phyloP scores from a whole-genome alignment of 371 early-diverging fungal genomes.

The Zychaea mexicana region DNA sequence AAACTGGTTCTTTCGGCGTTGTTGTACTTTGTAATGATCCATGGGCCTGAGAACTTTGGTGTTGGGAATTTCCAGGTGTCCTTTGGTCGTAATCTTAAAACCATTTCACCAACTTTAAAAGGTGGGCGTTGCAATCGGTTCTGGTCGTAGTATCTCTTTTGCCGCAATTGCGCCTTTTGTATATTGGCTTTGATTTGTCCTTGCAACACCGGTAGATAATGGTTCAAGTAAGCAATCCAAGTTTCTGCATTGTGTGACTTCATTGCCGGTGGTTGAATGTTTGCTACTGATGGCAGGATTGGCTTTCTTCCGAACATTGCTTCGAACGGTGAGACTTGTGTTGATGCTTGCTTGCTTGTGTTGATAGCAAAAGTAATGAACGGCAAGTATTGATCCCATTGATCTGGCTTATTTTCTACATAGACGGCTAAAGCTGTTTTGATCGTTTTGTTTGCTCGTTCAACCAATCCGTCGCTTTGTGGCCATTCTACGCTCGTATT shows the following conservation, averaged over 20 bases:
- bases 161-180: slow-evolving; percentile 16
- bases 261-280: background rate
- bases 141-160: slow-evolving; percentile 9
- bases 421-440: slow-evolving; percentile 15
- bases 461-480: slow-evolving; percentile 21
- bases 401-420: background rate
- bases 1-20: too few species aligned
- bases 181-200: background rate
- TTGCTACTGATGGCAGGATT: background rate
- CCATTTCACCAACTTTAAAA: too few species aligned
- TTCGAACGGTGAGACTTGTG: slow-evolving; percentile 17
- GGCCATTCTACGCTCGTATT: slow-evolving; percentile 19
- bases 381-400: slow-evolving; percentile 15
- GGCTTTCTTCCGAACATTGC: slow-evolving; percentile 13
- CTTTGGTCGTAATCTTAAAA: too few species aligned
- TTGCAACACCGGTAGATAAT: slow-evolving; percentile 14
- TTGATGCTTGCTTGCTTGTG: slow-evolving; percentile 18
- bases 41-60: too few species aligned
- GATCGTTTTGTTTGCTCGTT: slow-evolving; percentile 20
- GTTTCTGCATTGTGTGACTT: background rate
- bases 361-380: slow-evolving; percentile 22
- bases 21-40: too few species aligned
- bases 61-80: too few species aligned
- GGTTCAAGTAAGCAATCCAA: slow-evolving; percentile 16
- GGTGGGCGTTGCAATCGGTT: too few species aligned